phyloP scores from a whole-genome alignment of 2,329 filamentous ascomycete species.

The Colletotrichum orbiculare region DNA sequence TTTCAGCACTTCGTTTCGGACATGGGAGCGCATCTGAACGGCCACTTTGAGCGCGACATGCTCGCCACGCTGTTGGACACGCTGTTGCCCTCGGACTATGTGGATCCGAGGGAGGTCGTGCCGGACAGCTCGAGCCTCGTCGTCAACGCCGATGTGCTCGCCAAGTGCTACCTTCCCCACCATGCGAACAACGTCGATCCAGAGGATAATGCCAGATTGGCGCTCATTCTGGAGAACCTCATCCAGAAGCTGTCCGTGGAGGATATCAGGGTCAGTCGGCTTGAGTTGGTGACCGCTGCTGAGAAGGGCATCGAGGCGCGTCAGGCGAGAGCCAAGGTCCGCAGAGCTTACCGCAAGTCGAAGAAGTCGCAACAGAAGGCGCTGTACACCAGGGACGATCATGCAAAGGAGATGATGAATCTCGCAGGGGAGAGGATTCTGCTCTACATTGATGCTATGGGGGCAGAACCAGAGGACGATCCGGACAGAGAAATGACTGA shows the following conservation, averaged over 20 bases:
- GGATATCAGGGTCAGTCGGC: slow-evolving; percentile 48
- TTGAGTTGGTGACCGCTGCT: slow-evolving; percentile 52
- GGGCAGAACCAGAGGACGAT: slow-evolving; percentile 1
- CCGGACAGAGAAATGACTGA: slow-evolving; percentile 25
- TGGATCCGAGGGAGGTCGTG: slow-evolving; percentile 55
- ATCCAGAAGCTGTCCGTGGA: slow-evolving; percentile 62
- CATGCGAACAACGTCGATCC: slow-evolving; percentile 69
- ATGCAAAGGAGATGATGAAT: slow-evolving; percentile 56
- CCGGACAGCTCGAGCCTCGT: slow-evolving; percentile 48
- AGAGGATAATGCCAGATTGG: slow-evolving; percentile 79
- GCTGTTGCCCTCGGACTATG: slow-evolving; percentile 54
- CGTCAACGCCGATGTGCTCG: slow-evolving; percentile 59
- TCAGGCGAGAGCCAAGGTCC: slow-evolving; percentile 56
- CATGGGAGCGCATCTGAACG: slow-evolving; percentile 20
- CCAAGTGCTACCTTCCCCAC: slow-evolving; percentile 72
- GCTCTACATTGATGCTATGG: slow-evolving; percentile 33
- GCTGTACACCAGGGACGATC: slow-evolving; percentile 49
- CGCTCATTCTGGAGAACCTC: slow-evolving; percentile 74
- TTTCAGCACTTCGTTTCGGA: slow-evolving; percentile 65
- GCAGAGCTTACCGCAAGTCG: slow-evolving; percentile 40
- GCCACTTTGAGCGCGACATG: slow-evolving; percentile 29
- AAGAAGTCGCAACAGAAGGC: slow-evolving; percentile 35
- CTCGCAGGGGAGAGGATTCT: slow-evolving; percentile 57
- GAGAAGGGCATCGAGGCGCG: slow-evolving; percentile 61
- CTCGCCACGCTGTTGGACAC: slow-evolving; percentile 52